A percentile compares a stretch with the other conserved stretches of the same genome.
Evolutionary conservation across 164 flowering plant species (phyloP).

Genomic region (Kingdonia uniflora): DNA sequence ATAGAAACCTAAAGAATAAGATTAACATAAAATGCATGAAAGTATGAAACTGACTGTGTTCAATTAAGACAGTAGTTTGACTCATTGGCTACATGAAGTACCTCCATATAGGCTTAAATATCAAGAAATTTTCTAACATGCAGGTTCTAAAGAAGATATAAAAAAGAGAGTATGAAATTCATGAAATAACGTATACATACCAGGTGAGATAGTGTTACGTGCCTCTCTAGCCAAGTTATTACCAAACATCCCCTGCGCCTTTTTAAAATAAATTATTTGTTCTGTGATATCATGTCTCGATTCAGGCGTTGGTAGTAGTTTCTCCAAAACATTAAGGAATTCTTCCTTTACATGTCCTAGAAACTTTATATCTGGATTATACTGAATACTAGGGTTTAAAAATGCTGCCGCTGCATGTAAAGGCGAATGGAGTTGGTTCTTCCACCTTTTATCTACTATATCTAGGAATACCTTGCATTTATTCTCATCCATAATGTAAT

Average conservation of each 20-base stretch:
- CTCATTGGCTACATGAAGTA: no score
- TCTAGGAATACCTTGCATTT: constrained; percentile 82
- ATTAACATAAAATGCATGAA: no score
- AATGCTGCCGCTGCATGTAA: constrained; percentile 92
- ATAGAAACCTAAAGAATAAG: no score
- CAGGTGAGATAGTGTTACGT: constrained; percentile 63
- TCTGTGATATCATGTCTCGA: constrained; percentile 66
- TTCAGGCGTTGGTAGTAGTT: constrained; percentile 70
- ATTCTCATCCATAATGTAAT: constrained; percentile 86
- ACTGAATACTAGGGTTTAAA: constrained; percentile 85
- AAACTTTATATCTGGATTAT: constrained; percentile 72
- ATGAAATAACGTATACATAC: constrained; percentile 23
- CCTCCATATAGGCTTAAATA: no score
- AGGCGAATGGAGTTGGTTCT: constrained; percentile 76
- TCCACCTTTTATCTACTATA: constrained; percentile 81
- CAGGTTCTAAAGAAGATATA: no score
- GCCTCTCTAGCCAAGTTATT: constrained; percentile 81
- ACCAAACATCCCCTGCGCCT: constrained; percentile 77
- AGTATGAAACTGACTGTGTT: no score
- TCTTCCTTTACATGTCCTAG: constrained; percentile 63
- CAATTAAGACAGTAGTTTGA: no score
- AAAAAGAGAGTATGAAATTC: no score
- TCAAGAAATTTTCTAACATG: no score
- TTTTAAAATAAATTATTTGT: constrained; percentile 54
- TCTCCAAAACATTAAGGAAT: constrained; percentile 62